Evolutionary conservation across 2,329 filamentous ascomycete genomes (phyloP), one percentile per base, ranked within the genome.

Genomic region (Biscogniauxia sp.): DNA sequence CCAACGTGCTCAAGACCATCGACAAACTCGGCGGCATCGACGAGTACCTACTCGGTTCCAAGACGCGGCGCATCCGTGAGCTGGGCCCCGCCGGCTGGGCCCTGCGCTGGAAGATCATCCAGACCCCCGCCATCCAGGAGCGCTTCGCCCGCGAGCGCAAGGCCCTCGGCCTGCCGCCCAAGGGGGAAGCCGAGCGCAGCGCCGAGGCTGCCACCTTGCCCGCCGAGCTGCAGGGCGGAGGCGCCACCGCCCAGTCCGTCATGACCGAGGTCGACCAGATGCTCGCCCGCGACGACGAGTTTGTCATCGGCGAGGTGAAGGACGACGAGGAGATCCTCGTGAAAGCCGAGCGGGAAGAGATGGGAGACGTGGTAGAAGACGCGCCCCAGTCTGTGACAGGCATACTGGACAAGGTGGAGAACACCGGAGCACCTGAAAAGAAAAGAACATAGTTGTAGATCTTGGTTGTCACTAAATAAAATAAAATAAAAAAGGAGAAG

Each of bases 51-150:
- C 81, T 97, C 51, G 93, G 92, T 67, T 84, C 87, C 74, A 95
- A 92, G 78, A 80, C 89, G 17, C 84, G 82, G 50, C 85, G 95
- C 65, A 83, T 98, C 72, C 91, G 88, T 79, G 92, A 97, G 76
- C 81, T 99, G 60, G 95, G 95, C 5, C 87, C 94, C 56, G 89
- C 89, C 66, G 95, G 95, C 6, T 99, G 95, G 95, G 86, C 88
- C 69, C 79, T 99, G 71, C 82, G 95, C 66, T 97, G 93, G 91
- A 85, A 91, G 64, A 81, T 99, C 63, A 92, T 97, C 88, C 91
- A 94, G 79, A 93, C 88, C 4, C 70, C 72, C 1, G 77, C 78
- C 20, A 84, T 96, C 55, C 86, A 88, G 74, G 82, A 84, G 66
- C 80, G 84, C 66, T 91, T 93, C 72, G 82, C 83, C 51, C 74